phyloP scores from a whole-genome alignment of 2,329 filamentous ascomycete genomes.

The Trichoderma sp. region DNA sequence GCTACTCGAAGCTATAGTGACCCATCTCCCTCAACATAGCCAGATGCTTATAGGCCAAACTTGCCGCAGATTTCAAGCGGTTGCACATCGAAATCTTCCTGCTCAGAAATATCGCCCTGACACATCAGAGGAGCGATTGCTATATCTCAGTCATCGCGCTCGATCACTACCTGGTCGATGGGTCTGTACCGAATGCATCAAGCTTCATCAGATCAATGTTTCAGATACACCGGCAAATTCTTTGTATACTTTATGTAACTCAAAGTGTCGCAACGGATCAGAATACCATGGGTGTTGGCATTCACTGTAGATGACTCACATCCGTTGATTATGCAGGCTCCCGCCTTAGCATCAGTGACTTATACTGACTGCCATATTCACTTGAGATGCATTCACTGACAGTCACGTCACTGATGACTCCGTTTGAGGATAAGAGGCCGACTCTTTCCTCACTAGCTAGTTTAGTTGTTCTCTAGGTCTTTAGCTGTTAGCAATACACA shows the following conservation, averaged over 20 bases:
- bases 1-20: background rate
- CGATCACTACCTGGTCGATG: background rate
- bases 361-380: no score
- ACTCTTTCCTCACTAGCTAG: no score
- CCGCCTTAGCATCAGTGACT: no score
- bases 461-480: no score
- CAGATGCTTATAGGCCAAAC: background rate
- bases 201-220: background rate
- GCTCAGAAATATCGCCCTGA: background rate
- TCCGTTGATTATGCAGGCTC: no score
- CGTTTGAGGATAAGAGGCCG: no score
- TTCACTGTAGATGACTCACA: no score
- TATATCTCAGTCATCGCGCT: background rate
- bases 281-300: background rate
- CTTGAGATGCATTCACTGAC: no score
- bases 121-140: background rate
- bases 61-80: background rate
- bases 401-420: no score
- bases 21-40: background rate
- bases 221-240: background rate
- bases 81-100: background rate
- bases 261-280: background rate
- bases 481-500: no score
- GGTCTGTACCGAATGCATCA: background rate
- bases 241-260: background rate